phyloP scores from a whole-genome alignment of 2,329 filamentous ascomycete species.

The Chaetomiaceae sp. region DNA sequence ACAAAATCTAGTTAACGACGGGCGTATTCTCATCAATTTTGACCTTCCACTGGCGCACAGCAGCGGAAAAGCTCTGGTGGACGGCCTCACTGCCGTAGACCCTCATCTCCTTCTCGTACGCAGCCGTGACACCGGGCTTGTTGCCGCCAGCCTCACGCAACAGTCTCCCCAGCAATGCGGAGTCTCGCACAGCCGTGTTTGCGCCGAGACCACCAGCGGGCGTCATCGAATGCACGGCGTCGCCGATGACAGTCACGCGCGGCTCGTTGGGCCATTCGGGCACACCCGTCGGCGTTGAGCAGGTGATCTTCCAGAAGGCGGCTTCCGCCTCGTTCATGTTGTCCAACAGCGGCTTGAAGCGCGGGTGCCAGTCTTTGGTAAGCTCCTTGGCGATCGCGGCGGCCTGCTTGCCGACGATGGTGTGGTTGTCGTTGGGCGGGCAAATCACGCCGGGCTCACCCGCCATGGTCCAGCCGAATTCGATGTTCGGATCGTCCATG shows the following conservation, averaged over 20 bases:
- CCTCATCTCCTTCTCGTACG: constrained; percentile 58
- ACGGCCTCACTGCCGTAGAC: constrained; percentile 54
- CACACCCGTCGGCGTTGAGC: constrained; percentile 52
- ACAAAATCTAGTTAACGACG: too few species aligned
- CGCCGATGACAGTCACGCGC: constrained; percentile 52
- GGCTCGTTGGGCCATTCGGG: constrained; percentile 54
- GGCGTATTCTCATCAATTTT: constrained; percentile 33
- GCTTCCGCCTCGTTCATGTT: constrained; percentile 51
- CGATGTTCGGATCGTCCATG: constrained; percentile 49
- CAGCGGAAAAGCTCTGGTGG: constrained; percentile 44
- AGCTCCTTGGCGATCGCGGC: constrained; percentile 52
- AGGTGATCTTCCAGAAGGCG: constrained; percentile 63
- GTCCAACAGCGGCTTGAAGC: constrained; percentile 51
- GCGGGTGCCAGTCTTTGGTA: constrained; percentile 49
- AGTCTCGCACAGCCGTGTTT: constrained; percentile 51
- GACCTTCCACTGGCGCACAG: constrained; percentile 36
- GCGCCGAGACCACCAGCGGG: constrained; percentile 51
- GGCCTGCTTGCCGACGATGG: constrained; percentile 49
- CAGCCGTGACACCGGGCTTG: constrained; percentile 45
- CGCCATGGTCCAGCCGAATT: constrained; percentile 60
- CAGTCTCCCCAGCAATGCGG: constrained; percentile 47
- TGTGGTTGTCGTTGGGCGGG: constrained; percentile 54
- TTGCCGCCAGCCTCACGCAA: constrained; percentile 48
- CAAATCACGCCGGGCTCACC: constrained; percentile 51
- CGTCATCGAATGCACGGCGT: constrained; percentile 53